Conservation (phyloP, 1,284 basidiomycete species). For the Inonotus obliquus region DNA sequence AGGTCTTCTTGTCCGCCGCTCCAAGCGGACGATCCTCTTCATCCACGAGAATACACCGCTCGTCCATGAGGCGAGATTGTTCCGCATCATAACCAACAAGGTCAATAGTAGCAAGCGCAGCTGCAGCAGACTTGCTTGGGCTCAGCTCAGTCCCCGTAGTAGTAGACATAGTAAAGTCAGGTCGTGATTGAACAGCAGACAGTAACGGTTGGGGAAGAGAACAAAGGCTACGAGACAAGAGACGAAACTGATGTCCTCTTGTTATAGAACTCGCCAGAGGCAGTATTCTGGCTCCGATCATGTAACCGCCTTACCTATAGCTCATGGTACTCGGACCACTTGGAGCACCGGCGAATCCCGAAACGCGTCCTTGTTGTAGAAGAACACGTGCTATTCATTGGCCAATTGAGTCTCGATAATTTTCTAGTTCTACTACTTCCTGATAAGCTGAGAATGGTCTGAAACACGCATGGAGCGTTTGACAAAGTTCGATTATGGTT, state of each 20-base stretch:
- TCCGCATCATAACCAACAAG: slow-evolving; percentile 74
- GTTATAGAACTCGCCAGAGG: not conserved
- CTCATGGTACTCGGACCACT: not conserved
- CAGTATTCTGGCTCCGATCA: slow-evolving; percentile 11
- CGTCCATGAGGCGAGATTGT: slow-evolving; percentile 92
- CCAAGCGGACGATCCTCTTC: slow-evolving; percentile 86
- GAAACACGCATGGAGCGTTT: too few relatives aligned
- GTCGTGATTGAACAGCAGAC: not conserved
- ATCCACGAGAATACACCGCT: slow-evolving; percentile 94
- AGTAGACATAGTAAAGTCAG: not conserved
- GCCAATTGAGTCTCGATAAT: not conserved
- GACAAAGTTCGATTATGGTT: too few relatives aligned
- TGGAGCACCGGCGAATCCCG: slow-evolving; percentile 11
- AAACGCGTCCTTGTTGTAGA: not conserved
- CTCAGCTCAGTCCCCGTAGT: slow-evolving; percentile 44
- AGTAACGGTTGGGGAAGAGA: slow-evolving; percentile 7
- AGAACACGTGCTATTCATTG: not conserved
- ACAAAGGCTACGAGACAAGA: slow-evolving; percentile 20
- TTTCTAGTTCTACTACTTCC: not conserved
- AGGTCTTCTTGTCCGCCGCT: slow-evolving; percentile 95
- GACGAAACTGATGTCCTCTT: not conserved
- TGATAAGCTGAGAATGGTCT: too few relatives aligned
- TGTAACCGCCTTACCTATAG: slow-evolving; percentile 5
- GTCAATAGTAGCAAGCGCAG: slow-evolving; percentile 61
- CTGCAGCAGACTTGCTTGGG: slow-evolving; percentile 7